These are phyloP conservation scores for Cudoniella acicularis DNA, from an alignment of 495 filamentous ascomycete species.

Conservation along the genomic window DNA sequence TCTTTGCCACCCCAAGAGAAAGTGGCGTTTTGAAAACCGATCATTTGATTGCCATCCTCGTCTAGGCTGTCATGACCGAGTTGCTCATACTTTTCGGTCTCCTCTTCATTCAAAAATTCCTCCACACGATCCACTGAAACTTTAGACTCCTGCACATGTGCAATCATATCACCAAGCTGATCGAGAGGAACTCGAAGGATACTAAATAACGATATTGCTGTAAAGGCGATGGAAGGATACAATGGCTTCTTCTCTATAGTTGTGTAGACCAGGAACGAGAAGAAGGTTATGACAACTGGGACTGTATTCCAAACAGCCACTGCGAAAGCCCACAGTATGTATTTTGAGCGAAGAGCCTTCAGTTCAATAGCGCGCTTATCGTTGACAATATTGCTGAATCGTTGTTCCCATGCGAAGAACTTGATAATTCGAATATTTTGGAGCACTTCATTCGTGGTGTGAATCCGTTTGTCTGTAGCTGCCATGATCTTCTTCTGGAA, in stretches of 20 bases:
- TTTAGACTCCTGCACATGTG: constrained; percentile 95
- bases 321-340: constrained; percentile 86
- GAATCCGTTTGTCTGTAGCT: constrained; percentile 93
- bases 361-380: constrained; percentile 83
- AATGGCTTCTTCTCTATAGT: constrained; percentile 84
- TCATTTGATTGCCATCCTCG: constrained; percentile 56
- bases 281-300: constrained; percentile 90
- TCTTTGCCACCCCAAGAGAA: constrained; percentile 77
- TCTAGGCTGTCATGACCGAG: constrained; percentile 60
- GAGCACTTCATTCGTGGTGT: constrained; percentile 93
- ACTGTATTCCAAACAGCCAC: constrained; percentile 96
- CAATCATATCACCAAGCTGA: constrained; percentile 98
- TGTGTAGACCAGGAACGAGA: constrained; percentile 92
- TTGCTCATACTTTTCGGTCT: constrained; percentile 95
- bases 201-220: constrained; percentile 91
- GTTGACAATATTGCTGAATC: constrained; percentile 81
- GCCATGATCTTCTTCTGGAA: constrained; percentile 89
- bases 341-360: constrained; percentile 70
- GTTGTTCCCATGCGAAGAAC: constrained; percentile 97
- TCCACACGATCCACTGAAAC: constrained; percentile 97
- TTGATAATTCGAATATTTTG: constrained; percentile 99
- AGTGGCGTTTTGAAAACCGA: constrained; percentile 81
- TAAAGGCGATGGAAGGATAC: constrained; percentile 92
- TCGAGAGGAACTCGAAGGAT: constrained; percentile 93
- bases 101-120: constrained; percentile 88